These are phyloP conservation scores for Erysiphe neolycopersici DNA, from an alignment of 2,329 filamentous ascomycete species.

Conservation along the genomic window DNA sequence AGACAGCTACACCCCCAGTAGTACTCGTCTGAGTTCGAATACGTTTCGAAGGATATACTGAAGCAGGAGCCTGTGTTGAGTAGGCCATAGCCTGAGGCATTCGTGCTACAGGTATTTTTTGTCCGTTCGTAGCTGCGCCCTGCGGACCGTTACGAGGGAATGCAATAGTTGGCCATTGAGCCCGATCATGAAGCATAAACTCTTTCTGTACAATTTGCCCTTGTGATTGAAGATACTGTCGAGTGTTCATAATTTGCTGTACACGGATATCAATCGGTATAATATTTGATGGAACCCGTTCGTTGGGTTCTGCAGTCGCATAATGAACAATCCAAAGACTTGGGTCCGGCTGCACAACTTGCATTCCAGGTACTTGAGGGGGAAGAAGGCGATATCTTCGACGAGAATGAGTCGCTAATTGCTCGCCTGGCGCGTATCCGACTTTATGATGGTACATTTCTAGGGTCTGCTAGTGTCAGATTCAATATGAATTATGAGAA, in stretches of 20 bases:
- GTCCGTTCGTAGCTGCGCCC: constrained; percentile 10
- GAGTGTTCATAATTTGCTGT: constrained; percentile 31
- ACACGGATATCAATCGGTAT: constrained; percentile 36
- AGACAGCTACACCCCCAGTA: constrained; percentile 4
- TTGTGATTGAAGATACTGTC: constrained; percentile 39
- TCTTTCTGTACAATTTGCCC: constrained; percentile 73
- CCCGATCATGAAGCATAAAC: constrained; percentile 75
- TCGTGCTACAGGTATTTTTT: constrained; percentile 7
- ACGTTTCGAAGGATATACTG: constrained; percentile 27
- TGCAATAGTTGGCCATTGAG: constrained; percentile 69
- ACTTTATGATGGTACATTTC: constrained; percentile 66
- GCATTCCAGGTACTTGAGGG: constrained; percentile 40
- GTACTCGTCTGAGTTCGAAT: constrained; percentile 12
- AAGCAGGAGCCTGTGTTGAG: constrained; percentile 24
- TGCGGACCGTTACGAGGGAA: constrained; percentile 28
- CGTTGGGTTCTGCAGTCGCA: constrained; percentile 44
- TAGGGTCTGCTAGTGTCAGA: constrained; percentile 32
- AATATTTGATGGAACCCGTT: constrained; percentile 42
- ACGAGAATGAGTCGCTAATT: constrained; percentile 48
- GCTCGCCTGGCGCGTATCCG: constrained; percentile 55
- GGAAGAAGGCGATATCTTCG: constrained; percentile 64
- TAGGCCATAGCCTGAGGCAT: constrained; percentile 32
- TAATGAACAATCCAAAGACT: constrained; percentile 86
- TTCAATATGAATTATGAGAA: background rate
- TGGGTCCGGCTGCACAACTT: constrained; percentile 45